Percentiles rank a stretch among this genome's conserved stretches.
Conservation (phyloP, 441 rosid genomes). For the Erodium texanum region DNA sequence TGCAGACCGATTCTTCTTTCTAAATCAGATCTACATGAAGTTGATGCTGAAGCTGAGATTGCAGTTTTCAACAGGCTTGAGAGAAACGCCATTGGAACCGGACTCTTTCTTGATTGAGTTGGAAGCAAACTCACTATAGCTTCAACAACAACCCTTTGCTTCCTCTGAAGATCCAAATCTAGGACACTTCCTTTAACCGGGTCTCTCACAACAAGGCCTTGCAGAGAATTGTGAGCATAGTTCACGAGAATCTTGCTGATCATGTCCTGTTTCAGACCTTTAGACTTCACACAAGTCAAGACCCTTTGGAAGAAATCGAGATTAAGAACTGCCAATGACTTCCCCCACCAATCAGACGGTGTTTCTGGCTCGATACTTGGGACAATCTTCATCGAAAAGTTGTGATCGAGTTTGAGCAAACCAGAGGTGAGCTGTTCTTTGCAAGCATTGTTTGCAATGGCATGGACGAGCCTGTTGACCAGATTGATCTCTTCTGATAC, state of each 20-base stretch:
- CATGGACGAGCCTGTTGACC: constrained; percentile 50
- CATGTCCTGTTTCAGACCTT: constrained; percentile 89
- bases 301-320: constrained; percentile 85
- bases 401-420: constrained; percentile 68
- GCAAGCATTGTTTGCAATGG: constrained; percentile 81
- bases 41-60: constrained; percentile 64
- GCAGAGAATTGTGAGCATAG: constrained; percentile 71
- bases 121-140: constrained; percentile 78
- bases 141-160: constrained; percentile 71
- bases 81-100: constrained; percentile 71
- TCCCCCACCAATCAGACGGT: constrained; percentile 92
- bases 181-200: constrained; percentile 40
- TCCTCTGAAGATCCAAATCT: constrained; percentile 33
- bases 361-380: constrained; percentile 56
- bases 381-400: constrained; percentile 35
- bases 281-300: constrained; percentile 64
- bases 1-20: constrained; percentile 89
- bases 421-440: constrained; percentile 94
- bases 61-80: constrained; percentile 84
- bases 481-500: constrained; percentile 74
- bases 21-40: constrained; percentile 72
- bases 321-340: constrained; percentile 52
- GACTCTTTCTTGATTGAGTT: constrained; percentile 55
- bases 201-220: constrained; percentile 57
- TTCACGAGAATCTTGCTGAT: constrained; percentile 83